Percentiles rank a stretch among this genome's conserved stretches.
phyloP scores from a whole-genome alignment of 495 filamentous ascomycete species.

The Sphaerosporella brunnea region DNA sequence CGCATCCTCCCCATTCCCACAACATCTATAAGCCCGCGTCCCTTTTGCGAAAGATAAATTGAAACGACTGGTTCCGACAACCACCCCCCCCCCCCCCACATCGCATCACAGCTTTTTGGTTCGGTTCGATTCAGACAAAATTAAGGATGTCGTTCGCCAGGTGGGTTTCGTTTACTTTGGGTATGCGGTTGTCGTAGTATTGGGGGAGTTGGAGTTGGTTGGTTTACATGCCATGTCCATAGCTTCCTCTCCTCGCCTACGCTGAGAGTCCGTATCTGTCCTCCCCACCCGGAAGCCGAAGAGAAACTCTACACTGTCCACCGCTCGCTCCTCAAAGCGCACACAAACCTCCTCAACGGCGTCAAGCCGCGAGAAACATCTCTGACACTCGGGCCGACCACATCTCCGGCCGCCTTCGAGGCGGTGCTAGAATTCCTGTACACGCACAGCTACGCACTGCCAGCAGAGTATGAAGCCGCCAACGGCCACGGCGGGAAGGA shows the following conservation, averaged over 20 bases:
- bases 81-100: background rate
- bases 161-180: background rate
- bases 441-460: constrained; percentile 13
- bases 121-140: background rate
- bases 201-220: background rate
- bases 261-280: constrained; percentile 13
- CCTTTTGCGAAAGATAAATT: background rate
- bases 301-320: constrained; percentile 18
- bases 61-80: background rate
- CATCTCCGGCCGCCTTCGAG: constrained; percentile 13
- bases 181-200: background rate
- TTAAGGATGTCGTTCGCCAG: constrained; percentile 7
- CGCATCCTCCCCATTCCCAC: background rate
- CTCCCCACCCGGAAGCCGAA: constrained; percentile 6
- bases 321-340: constrained; percentile 12
- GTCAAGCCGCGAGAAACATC: constrained; percentile 3
- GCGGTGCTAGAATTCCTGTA: constrained; percentile 14
- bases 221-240: background rate
- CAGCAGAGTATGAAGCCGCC: constrained; percentile 5
- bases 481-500: too few species aligned
- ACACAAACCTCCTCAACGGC: constrained; percentile 15
- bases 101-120: background rate
- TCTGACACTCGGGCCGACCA: constrained; percentile 3
- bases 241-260: constrained; percentile 20
- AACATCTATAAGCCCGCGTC: background rate